A percentile compares a stretch with the other conserved stretches of the same genome.
phyloP scores from a whole-genome alignment of 257 asterid species.

The Nemophila menziesii region DNA sequence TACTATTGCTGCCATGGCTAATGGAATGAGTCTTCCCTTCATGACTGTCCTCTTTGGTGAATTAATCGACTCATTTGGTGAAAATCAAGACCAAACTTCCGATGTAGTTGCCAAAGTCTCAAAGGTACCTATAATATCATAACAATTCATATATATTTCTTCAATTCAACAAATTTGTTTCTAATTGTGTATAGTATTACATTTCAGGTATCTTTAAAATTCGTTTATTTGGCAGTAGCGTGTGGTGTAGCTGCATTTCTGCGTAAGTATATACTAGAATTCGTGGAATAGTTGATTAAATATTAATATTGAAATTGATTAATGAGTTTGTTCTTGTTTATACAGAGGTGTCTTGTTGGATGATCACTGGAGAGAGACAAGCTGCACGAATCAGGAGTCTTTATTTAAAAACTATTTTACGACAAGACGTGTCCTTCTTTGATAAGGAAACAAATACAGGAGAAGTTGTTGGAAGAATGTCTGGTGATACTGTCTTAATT shows the following conservation, averaged over 20 bases:
- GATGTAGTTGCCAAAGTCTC: conserved; percentile 35
- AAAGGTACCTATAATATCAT: conserved; percentile 22
- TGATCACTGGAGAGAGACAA: conserved; percentile 90
- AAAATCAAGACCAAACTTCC: conserved; percentile 6
- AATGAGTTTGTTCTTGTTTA: background rate
- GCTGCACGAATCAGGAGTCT: conserved; percentile 61
- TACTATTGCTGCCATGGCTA: conserved; percentile 49
- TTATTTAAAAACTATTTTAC: conserved; percentile 55
- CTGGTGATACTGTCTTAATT: conserved; percentile 87
- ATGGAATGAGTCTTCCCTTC: conserved; percentile 57
- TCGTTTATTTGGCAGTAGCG: conserved; percentile 62
- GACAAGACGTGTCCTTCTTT: conserved; percentile 74
- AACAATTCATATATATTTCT: background rate
- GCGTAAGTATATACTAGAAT: conserved; percentile 33
- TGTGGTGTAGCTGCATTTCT: conserved; percentile 55
- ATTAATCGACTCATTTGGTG: conserved; percentile 55
- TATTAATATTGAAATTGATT: background rate
- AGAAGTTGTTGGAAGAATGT: conserved; percentile 79
- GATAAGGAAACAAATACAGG: conserved; percentile 74
- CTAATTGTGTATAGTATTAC: background rate
- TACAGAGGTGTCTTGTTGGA: conserved; percentile 85
- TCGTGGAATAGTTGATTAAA: background rate
- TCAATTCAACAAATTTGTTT: background rate
- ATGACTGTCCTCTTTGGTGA: conserved; percentile 74
- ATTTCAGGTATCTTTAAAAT: conserved; percentile 47